Conservation (phyloP, 352 stramenopile species). For the Blastocystis sp. region DNA sequence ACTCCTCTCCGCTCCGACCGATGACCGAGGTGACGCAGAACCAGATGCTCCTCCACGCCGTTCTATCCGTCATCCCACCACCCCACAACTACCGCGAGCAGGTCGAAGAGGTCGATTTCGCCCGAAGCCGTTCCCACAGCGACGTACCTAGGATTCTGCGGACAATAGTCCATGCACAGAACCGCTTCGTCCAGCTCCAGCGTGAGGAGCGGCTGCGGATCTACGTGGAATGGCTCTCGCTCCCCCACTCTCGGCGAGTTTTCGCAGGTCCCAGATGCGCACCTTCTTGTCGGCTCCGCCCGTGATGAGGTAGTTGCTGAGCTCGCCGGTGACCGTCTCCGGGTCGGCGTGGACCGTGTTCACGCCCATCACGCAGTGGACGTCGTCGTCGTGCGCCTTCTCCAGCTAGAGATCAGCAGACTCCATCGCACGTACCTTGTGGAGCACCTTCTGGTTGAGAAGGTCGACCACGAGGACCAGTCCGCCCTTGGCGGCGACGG, state of each 20-base stretch:
- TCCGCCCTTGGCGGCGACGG: background rate
- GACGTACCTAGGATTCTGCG: background rate
- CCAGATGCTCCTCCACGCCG: slow-evolving; percentile 4
- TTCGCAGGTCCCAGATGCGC: slow-evolving; percentile 6
- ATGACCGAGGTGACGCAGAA: slow-evolving; percentile 10
- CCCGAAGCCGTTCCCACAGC: slow-evolving; percentile 15
- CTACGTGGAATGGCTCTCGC: background rate
- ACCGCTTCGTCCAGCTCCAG: slow-evolving; percentile 5
- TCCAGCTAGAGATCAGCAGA: background rate
- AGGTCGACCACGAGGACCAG: background rate
- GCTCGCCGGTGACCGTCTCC: background rate
- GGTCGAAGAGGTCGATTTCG: slow-evolving; percentile 23
- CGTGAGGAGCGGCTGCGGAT: background rate
- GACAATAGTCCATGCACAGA: slow-evolving; percentile 44
- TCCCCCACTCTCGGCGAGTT: background rate
- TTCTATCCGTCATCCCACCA: background rate
- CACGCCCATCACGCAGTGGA: slow-evolving; percentile 28
- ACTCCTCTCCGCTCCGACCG: background rate
- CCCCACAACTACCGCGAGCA: background rate
- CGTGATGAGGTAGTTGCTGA: background rate
- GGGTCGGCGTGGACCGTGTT: background rate
- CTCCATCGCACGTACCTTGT: background rate
- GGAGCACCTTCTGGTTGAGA: background rate
- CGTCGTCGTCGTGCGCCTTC: background rate
- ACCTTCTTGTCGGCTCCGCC: slow-evolving; percentile 33